A percentile compares a stretch with the other conserved stretches of the same genome.
phyloP scores from a whole-genome alignment of 202 grass and related monocot genomes.

The Carex arenaria region DNA sequence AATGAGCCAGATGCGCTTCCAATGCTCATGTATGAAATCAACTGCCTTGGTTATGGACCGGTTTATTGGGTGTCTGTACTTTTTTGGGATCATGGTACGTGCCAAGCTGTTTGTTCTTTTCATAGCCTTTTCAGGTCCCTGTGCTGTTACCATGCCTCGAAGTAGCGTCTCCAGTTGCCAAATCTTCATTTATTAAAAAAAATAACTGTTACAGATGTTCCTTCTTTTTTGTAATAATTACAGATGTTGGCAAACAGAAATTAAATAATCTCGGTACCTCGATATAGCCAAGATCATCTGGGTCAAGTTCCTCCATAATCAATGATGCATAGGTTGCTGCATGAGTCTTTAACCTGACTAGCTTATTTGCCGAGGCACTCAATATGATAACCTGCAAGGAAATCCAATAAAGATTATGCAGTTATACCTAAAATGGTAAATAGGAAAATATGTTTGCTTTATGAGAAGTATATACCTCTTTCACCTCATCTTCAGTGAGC shows the following conservation, averaged over 20 bases:
- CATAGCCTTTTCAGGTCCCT: constrained; percentile 67
- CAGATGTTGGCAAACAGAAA: no score
- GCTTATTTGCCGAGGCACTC: constrained; percentile 92
- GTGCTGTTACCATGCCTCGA: constrained; percentile 68
- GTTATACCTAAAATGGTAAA: neutral
- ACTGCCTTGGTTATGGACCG: constrained; percentile 41
- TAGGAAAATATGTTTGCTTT: neutral
- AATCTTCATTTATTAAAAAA: constrained; percentile 43
- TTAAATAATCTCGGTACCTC: constrained; percentile 42
- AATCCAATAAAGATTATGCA: constrained; percentile 7
- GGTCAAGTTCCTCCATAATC: constrained; percentile 99
- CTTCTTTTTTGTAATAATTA: no score
- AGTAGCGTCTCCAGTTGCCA: constrained; percentile 92
- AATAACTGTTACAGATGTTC: constrained; percentile 9
- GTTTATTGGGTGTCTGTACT: constrained; percentile 69
- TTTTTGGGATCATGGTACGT: constrained; percentile 83
- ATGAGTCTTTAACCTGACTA: constrained; percentile 85
- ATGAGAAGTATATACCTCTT: constrained; percentile 46
- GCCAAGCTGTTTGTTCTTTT: constrained; percentile 68
- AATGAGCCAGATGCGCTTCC: constrained; percentile 95
- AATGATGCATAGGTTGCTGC: constrained; percentile 83
- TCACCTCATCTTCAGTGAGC: constrained; percentile 95
- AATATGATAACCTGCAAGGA: constrained; percentile 69
- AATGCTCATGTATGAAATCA: constrained; percentile 88
- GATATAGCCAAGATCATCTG: constrained; percentile 85